Base-by-base conservation (phyloP, 805 yeast genomes). In the Saturnispora gosingensis region DNA sequence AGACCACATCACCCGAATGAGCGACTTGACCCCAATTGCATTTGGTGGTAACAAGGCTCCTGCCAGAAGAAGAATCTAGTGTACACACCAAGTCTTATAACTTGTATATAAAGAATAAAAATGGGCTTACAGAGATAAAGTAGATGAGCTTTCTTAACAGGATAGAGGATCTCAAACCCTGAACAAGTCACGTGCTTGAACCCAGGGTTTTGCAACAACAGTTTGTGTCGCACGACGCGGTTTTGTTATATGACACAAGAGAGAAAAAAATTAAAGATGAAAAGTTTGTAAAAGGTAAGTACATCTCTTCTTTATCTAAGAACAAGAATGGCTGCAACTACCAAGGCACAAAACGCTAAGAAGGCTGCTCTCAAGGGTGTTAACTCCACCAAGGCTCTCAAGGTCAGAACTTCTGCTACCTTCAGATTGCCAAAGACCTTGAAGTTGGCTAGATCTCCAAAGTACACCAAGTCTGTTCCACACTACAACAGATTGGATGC, bases 311-410 rank as follows among this genome's bases (percentile, higher is more conserved):
- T 34, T 28, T 22, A 22, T 47, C 35, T 28, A 43, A 30, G 34
- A 30, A n/a, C 28, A 48, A 48, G 35, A 49, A 52, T 27, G 56
- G 46, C 50, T 40, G 74, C 75, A 64, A 75, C 73, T 64, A 73
- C 77, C 63, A 86, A 93, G 82, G 99, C 99, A 78, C 80, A 88
- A 73, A 81, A 87, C 76, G 98, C 99, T 75, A 89, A 93, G 84
- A 93, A 91, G 82, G 93, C 97, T 75, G 97, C 88, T 76, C 85
- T 85, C 72, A 93, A 91, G 80, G 99, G 99, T 78, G 81, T 91
- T 68, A 85, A 88, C 82, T 81, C 87, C 68, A 81, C 85, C 76
- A 89, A 89, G 83, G 80, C 86, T 67, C 72, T 81, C 70, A 90
- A 90, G 82, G 93, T 87, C 72, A 89, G 97, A 85, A 87, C 96